phyloP scores from a whole-genome alignment of 2,329 filamentous ascomycete species.

The Tolypocladium endophyticum region DNA sequence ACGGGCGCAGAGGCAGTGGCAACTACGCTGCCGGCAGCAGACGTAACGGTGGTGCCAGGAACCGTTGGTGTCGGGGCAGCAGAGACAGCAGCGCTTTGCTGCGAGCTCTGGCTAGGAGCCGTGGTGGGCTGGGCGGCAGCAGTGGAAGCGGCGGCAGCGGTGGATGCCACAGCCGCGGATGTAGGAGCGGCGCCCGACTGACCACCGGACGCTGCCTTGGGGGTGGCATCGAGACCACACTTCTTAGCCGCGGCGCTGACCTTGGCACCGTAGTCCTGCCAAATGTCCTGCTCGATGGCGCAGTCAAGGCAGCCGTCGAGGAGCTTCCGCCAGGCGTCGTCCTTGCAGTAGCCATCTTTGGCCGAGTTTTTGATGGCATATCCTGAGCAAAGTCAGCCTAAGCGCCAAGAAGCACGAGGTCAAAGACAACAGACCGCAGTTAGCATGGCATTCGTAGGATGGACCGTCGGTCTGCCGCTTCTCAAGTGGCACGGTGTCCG shows the following conservation, averaged over 20 bases:
- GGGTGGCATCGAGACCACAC: slow-evolving; percentile 17
- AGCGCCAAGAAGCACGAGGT: not conserved
- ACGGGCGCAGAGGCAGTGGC: slow-evolving; percentile 1
- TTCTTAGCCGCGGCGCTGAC: slow-evolving; percentile 25
- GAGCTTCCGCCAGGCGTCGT: slow-evolving; percentile 25
- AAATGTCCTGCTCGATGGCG: slow-evolving; percentile 30
- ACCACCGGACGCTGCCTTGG: slow-evolving; percentile 7
- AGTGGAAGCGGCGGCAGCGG: slow-evolving; percentile 3
- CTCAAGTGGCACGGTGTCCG: slow-evolving; percentile 20
- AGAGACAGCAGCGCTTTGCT: not conserved
- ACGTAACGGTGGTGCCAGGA: not conserved
- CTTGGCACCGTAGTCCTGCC: slow-evolving; percentile 29
- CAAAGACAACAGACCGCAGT: slow-evolving; percentile 32
- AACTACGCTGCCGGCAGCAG: not conserved
- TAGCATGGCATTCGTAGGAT: slow-evolving; percentile 36
- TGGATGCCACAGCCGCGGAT: not conserved
- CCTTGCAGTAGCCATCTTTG: slow-evolving; percentile 18
- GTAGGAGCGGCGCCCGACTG: slow-evolving; percentile 4
- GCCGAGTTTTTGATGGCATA: slow-evolving; percentile 16
- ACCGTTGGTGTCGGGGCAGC: slow-evolving; percentile 1
- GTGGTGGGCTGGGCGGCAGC: not conserved
- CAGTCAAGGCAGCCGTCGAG: slow-evolving; percentile 35
- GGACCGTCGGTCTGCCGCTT: slow-evolving; percentile 29
- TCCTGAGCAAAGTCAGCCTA: slow-evolving; percentile 11
- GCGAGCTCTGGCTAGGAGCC: not conserved